These are phyloP conservation scores for Aspergillus bridgeri DNA, from an alignment of 495 filamentous ascomycete species.

Conservation along the genomic window DNA sequence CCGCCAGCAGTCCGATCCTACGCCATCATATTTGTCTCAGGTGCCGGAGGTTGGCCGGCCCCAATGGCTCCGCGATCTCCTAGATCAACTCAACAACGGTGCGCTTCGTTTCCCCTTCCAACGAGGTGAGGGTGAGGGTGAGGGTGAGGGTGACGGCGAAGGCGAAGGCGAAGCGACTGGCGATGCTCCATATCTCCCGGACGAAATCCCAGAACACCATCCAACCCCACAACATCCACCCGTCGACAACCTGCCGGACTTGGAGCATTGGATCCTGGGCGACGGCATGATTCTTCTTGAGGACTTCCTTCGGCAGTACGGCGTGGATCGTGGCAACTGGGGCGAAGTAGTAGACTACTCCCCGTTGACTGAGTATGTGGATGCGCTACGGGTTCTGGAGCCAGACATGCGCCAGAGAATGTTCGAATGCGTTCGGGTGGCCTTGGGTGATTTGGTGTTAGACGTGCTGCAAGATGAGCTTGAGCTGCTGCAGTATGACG, in stretches of 20 bases:
- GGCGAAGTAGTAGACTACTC: slow-evolving; percentile 34
- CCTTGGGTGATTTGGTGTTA: slow-evolving; percentile 40
- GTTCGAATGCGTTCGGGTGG: slow-evolving; percentile 32
- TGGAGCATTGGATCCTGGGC: slow-evolving; percentile 37
- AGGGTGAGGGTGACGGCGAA: slow-evolving; percentile 15
- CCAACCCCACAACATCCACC: slow-evolving; percentile 17
- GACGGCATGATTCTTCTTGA: slow-evolving; percentile 35
- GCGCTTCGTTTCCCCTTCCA: slow-evolving; percentile 27
- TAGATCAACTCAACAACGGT: slow-evolving; percentile 36
- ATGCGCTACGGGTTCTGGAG: slow-evolving; percentile 29
- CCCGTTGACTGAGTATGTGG: slow-evolving; percentile 38
- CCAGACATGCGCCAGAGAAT: slow-evolving; percentile 28
- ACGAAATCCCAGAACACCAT: slow-evolving; percentile 9
- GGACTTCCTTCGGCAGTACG: slow-evolving; percentile 38
- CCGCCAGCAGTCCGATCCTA: slow-evolving; percentile 37
- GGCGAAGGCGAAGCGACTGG: slow-evolving; percentile 11
- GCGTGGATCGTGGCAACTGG: slow-evolving; percentile 47
- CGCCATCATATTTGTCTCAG: slow-evolving; percentile 32
- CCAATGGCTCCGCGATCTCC: slow-evolving; percentile 42
- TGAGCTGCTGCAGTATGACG: slow-evolving; percentile 29
- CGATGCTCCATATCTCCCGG: slow-evolving; percentile 5
- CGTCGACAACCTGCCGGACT: slow-evolving; percentile 27
- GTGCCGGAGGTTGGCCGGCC: slow-evolving; percentile 34
- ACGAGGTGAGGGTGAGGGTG: slow-evolving; percentile 6
- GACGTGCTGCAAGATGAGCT: slow-evolving; percentile 42